Evolutionary conservation across 225 moss, liverwort and hornwort species (phyloP).

Genomic region (Physcomitrium patens): DNA sequence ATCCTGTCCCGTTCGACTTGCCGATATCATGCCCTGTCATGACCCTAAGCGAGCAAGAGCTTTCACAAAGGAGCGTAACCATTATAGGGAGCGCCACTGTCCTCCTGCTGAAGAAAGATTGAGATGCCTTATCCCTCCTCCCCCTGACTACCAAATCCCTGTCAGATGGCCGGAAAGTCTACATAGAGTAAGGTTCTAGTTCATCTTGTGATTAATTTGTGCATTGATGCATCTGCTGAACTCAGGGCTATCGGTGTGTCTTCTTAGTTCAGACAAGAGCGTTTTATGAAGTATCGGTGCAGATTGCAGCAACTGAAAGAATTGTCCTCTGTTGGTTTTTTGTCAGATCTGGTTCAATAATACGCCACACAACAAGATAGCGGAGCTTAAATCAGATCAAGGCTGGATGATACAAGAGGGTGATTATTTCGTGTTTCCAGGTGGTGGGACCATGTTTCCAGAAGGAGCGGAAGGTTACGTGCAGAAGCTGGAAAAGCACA

Average conservation of each 20-base stretch:
- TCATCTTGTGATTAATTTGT: neutral
- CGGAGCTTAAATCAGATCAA: constrained; percentile 65
- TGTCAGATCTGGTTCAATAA: constrained; percentile 67
- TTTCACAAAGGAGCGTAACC: constrained; percentile 56
- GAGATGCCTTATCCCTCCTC: constrained; percentile 64
- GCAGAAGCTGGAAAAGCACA: constrained; percentile 47
- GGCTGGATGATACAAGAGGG: constrained; percentile 69
- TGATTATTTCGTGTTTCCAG: constrained; percentile 61
- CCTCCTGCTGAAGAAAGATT: constrained; percentile 52
- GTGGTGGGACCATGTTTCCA: constrained; percentile 74
- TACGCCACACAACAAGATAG: constrained; percentile 61
- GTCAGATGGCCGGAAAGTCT: constrained; percentile 64
- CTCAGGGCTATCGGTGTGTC: neutral
- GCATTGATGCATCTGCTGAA: constrained; percentile 5
- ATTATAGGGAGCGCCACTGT: constrained; percentile 66
- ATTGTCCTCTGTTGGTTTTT: neutral
- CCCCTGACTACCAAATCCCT: constrained; percentile 58
- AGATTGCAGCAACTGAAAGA: constrained; percentile 26
- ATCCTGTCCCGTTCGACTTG: constrained; percentile 54
- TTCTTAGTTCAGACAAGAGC: neutral
- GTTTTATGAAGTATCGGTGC: constrained; percentile 3
- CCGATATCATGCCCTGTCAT: constrained; percentile 69
- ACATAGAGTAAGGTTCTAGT: constrained; percentile 42
- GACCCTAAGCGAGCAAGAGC: constrained; percentile 63
- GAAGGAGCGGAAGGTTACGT: constrained; percentile 62